Conservation (phyloP, 352 stramenopile species). For the Phytophthora meadii region DNA sequence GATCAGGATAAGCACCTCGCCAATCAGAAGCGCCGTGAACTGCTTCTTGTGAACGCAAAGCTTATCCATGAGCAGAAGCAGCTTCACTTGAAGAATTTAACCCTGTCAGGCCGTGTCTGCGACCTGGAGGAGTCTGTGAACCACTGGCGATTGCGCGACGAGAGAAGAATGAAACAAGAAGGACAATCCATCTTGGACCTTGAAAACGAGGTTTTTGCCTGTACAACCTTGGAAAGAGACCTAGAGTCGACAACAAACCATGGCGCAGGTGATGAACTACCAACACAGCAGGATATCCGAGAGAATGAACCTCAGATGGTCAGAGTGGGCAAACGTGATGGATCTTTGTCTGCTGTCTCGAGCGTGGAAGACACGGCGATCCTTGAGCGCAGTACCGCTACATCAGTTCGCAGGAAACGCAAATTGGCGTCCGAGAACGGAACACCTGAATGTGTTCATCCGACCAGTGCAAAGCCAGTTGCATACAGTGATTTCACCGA, state of each 20-base stretch:
- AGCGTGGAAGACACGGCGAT: neutral
- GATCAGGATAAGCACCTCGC: slow-evolving; percentile 51
- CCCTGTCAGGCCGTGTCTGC: slow-evolving; percentile 36
- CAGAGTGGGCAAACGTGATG: too few species aligned
- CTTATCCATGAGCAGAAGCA: slow-evolving; percentile 73
- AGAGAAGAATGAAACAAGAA: slow-evolving; percentile 52
- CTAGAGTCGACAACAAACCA: too few species aligned
- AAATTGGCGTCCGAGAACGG: slow-evolving; percentile 1
- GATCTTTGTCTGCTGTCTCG: neutral
- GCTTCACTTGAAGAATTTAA: slow-evolving; percentile 46
- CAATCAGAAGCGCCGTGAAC: slow-evolving; percentile 63
- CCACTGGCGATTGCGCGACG: slow-evolving; percentile 55
- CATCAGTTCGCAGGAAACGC: slow-evolving; percentile 9
- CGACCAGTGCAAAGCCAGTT: neutral
- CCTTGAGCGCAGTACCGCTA: neutral
- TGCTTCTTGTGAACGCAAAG: slow-evolving; percentile 73
- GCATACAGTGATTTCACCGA: slow-evolving; percentile 8
- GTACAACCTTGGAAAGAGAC: too few species aligned
- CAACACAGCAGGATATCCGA: neutral
- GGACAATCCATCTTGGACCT: neutral
- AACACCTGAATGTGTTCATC: neutral
- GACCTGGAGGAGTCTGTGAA: slow-evolving; percentile 62
- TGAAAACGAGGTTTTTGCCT: slow-evolving; percentile 1
- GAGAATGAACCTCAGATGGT: too few species aligned
- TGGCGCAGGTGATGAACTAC: neutral